Evolutionary conservation across 1,284 basidiomycete species (phyloP).

Genomic region (Tylopilus orsonianus): DNA sequence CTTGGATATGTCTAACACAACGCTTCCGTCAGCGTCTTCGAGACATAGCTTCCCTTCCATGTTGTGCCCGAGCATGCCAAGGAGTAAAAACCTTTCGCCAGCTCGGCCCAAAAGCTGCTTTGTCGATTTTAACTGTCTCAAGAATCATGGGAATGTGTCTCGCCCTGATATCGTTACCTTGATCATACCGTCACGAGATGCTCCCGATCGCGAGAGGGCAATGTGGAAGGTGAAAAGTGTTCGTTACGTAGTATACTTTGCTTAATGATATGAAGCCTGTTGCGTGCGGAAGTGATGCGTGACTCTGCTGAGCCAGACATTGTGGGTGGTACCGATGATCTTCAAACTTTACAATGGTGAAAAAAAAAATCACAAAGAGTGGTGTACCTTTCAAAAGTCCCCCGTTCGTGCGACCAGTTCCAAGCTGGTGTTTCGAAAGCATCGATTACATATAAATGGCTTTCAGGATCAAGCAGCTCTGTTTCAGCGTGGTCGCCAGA

Average conservation of each 20-base stretch:
- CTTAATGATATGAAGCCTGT: constrained; percentile 84
- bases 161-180: constrained; percentile 12
- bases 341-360: constrained; percentile 13
- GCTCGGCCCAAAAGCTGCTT: constrained; percentile 94
- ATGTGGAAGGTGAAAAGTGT: constrained; percentile 92
- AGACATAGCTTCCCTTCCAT: constrained; percentile 89
- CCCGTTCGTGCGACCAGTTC: constrained; percentile 84
- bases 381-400: constrained; percentile 79
- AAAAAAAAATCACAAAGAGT: constrained; percentile 2
- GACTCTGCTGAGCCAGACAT: constrained; percentile 80
- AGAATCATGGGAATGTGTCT: constrained; percentile 12
- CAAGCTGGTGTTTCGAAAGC: constrained; percentile 94
- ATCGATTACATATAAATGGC: constrained; percentile 83
- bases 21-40: constrained; percentile 92
- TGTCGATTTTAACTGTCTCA: constrained; percentile 82
- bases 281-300: constrained; percentile 72
- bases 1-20: constrained; percentile 87
- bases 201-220: constrained; percentile 83
- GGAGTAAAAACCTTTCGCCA: constrained; percentile 87
- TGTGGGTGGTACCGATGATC: constrained; percentile 52
- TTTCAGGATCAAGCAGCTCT: constrained; percentile 79
- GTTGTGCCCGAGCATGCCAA: constrained; percentile 90
- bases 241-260: constrained; percentile 92
- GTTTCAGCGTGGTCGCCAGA: constrained; percentile 53
- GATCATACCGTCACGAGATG: constrained; percentile 77